These are phyloP conservation scores for Coemansia sp. DNA, from an alignment of 192 early-diverging fungal genomes.

Conservation along the genomic window DNA sequence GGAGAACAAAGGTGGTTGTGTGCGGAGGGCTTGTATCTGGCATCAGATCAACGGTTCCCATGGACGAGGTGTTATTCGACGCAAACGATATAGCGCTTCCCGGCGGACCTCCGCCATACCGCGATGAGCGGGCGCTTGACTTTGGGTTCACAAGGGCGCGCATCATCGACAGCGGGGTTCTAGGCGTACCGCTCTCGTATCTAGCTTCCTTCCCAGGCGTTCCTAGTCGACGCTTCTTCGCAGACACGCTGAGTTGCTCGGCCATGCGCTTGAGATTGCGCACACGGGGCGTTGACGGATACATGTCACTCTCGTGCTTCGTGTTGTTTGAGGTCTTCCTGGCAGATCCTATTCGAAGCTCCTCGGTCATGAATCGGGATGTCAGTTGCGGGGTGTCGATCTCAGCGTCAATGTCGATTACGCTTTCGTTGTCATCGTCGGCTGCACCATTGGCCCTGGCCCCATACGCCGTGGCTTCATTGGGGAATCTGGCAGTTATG, in stretches of 20 bases:
- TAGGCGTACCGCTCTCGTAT: conserved; percentile 1
- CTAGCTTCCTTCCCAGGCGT: conserved; percentile 19
- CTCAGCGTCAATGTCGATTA: conserved; percentile 44
- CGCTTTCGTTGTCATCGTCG: conserved; percentile 23
- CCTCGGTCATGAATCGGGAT: conserved; percentile 54
- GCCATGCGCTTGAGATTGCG: conserved; percentile 42
- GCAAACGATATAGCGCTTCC: conserved; percentile 29
- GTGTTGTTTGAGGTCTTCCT: neutral
- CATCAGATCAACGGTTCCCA: conserved; percentile 49
- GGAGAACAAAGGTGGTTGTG: conserved; percentile 43
- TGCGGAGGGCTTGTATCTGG: conserved; percentile 47
- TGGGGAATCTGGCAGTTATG: conserved; percentile 50
- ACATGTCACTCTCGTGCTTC: neutral
- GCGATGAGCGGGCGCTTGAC: neutral
- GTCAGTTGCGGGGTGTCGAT: conserved; percentile 52
- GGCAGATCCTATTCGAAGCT: conserved; percentile 7
- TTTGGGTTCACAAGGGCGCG: conserved; percentile 31
- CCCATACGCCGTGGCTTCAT: neutral
- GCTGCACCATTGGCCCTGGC: neutral
- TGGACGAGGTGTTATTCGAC: conserved; percentile 43
- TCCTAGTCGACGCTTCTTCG: conserved; percentile 27
- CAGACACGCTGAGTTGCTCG: conserved; percentile 29
- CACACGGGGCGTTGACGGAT: conserved; percentile 17
- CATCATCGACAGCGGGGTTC: conserved; percentile 49
- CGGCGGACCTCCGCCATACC: conserved; percentile 5